phyloP scores from a whole-genome alignment of 1,284 basidiomycete species.

The Trichosporon coremiiforme region DNA sequence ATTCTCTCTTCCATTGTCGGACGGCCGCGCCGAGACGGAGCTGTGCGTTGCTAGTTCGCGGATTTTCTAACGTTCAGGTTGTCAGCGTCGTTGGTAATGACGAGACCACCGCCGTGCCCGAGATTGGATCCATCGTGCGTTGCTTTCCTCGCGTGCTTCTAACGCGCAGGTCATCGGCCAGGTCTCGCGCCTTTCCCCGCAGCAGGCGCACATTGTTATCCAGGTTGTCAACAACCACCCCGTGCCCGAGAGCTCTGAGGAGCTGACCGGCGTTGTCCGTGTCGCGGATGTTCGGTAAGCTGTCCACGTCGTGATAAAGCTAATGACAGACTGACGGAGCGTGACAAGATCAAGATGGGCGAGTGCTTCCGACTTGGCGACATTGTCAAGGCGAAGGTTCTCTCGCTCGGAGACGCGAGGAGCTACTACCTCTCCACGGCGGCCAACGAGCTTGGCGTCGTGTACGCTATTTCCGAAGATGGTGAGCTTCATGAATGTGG shows the following conservation, averaged over 20 bases:
- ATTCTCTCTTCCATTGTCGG: conserved; percentile 75
- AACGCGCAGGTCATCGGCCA: conserved; percentile 46
- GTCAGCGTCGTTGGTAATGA: conserved; percentile 53
- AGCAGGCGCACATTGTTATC: conserved; percentile 84
- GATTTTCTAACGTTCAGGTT: conserved; percentile 29
- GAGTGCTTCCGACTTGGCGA: conserved; percentile 97
- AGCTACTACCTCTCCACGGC: conserved; percentile 95
- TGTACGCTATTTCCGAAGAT: conserved; percentile 54
- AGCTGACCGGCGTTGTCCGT: conserved; percentile 90
- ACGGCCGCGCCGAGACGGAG: conserved; percentile 64
- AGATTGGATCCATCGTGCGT: conserved; percentile 54
- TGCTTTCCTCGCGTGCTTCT: neutral
- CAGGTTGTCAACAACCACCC: conserved; percentile 88
- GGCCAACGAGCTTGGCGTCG: conserved; percentile 79
- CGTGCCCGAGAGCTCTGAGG: conserved; percentile 75
- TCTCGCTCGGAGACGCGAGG: conserved; percentile 87
- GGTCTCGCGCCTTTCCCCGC: conserved; percentile 75
- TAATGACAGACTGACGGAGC: conserved; percentile 68
- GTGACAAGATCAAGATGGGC: conserved; percentile 87
- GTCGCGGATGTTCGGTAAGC: conserved; percentile 77
- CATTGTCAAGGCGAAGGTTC: conserved; percentile 87
- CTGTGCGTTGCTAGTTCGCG: conserved; percentile 61
- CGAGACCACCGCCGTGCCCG: conserved; percentile 52
- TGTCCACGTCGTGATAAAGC: too few species aligned
- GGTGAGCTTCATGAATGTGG: conserved; percentile 37